Percentiles rank a stretch among this genome's conserved stretches.
Evolutionary conservation across 495 filamentous ascomycete genomes (phyloP).

Genomic region (Neurospora sublineolata): DNA sequence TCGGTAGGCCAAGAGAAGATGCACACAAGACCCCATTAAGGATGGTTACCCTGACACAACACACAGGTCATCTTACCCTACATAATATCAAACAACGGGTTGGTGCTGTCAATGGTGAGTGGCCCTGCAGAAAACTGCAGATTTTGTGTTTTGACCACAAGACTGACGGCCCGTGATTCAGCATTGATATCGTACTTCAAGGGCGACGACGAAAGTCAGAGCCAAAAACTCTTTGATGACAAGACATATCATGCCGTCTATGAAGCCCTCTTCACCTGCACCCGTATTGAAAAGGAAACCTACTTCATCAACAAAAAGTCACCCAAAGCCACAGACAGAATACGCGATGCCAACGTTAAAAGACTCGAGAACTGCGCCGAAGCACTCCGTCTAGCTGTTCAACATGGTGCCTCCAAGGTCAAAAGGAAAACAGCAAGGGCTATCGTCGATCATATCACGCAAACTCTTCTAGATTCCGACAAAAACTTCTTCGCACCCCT

Average conservation of each 20-base stretch:
- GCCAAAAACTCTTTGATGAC: conserved; percentile 39
- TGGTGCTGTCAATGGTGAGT: conserved; percentile 26
- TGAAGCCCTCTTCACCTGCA: conserved; percentile 64
- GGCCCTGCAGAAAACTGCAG: conserved; percentile 31
- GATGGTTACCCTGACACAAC: not conserved
- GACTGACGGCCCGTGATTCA: conserved; percentile 40
- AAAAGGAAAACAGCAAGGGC: conserved; percentile 65
- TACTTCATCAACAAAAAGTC: conserved; percentile 46
- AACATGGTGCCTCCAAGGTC: conserved; percentile 54
- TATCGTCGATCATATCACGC: conserved; percentile 67
- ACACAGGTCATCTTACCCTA: conserved; percentile 6
- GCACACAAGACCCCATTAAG: not conserved
- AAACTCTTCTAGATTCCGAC: conserved; percentile 54
- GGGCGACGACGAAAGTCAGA: conserved; percentile 6
- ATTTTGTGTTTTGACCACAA: conserved; percentile 34
- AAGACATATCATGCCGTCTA: conserved; percentile 71
- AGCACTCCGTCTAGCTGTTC: conserved; percentile 57
- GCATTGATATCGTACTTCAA: conserved; percentile 18
- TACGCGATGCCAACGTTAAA: conserved; percentile 31
- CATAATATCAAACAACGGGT: conserved; percentile 10
- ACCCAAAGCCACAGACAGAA: conserved; percentile 19
- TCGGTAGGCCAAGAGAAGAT: conserved; percentile 10
- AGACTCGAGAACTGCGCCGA: conserved; percentile 62
- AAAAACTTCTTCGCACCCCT: conserved; percentile 62
- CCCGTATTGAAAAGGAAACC: conserved; percentile 51